These are phyloP conservation scores for Psilocybe cyanescens DNA, from an alignment of 768 basidiomycete species.

Conservation along the genomic window DNA sequence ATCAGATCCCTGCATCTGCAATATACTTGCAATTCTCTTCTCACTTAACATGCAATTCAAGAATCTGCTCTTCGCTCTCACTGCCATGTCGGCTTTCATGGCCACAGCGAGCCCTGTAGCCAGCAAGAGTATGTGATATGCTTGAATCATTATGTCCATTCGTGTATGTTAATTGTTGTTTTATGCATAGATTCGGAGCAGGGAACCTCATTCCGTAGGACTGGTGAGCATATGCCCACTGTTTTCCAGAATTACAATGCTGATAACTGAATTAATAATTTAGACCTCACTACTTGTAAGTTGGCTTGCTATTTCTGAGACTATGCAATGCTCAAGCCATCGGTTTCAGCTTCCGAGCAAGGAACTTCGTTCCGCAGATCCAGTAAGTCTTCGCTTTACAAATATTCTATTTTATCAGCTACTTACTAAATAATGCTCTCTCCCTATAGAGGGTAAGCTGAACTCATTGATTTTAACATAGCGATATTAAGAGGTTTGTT, in stretches of 20 bases:
- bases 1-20: neutral
- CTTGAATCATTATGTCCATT: no score
- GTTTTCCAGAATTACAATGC: neutral
- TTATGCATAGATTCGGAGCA: neutral
- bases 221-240: neutral
- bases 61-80: neutral
- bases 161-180: neutral
- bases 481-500: no score
- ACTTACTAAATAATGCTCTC: no score
- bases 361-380: neutral
- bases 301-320: neutral
- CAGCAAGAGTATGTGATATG: neutral
- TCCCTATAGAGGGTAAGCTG: neutral
- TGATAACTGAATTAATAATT: neutral
- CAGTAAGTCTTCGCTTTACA: neutral
- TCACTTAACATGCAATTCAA: neutral
- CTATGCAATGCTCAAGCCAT: neutral
- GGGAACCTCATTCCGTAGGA: neutral
- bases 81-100: neutral
- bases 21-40: neutral
- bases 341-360: neutral
- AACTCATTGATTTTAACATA: neutral
- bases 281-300: neutral
- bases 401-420: no score
- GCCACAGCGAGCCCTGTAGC: neutral